Evolutionary conservation across 805 yeast genomes (phyloP), one percentile per base, ranked within the genome.

Genomic region (Komagataella ulmi): DNA sequence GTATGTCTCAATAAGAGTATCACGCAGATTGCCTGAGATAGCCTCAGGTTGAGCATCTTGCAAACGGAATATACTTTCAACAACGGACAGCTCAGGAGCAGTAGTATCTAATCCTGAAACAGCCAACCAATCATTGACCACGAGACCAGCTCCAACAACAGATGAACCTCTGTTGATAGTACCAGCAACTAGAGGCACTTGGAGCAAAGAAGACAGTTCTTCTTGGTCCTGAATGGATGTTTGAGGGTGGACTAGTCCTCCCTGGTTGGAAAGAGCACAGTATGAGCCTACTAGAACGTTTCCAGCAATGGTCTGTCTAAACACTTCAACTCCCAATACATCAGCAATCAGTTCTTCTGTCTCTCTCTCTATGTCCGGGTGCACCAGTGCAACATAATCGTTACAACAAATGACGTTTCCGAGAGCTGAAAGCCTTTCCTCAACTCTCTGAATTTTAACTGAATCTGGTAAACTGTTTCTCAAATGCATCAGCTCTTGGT

Each of bases 351-450:
- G 74, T 73, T 93, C 99, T 73, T 93, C 99, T 51, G 99, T 93
- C 71, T 93, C 99, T 67, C 99, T 84, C 75, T 93, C 99, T 58
- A 93, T 88, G 73, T 93, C 99, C 50, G 99, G 99, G 70, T 93
- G 99, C 51, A 93, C 99, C 58, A 93, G 78, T 3, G 99, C 99
- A 61, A 95, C 99, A 66, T 93, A 93, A 69, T 93, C 99, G 70
- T 93, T 93, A 73, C 98, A 91, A 71, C 98, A 91, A 63, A 93
- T 89, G 56, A 93, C 99, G 61, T 93, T 93, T 61, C 99, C 99
- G 58, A 93, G 73, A 12, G 99, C 99, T 50, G 96, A 86, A 56
- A 93, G 75, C 66, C 99, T 82, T 73, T 93, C 99, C 71, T 93
- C 99, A 45, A 95, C 96, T 68, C 99, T 81, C 73, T 93, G 99